Evolutionary conservation across 2,329 filamentous ascomycete species (phyloP), one percentile per base, ranked within the genome.

Genomic region (Botrytis fragariae): DNA sequence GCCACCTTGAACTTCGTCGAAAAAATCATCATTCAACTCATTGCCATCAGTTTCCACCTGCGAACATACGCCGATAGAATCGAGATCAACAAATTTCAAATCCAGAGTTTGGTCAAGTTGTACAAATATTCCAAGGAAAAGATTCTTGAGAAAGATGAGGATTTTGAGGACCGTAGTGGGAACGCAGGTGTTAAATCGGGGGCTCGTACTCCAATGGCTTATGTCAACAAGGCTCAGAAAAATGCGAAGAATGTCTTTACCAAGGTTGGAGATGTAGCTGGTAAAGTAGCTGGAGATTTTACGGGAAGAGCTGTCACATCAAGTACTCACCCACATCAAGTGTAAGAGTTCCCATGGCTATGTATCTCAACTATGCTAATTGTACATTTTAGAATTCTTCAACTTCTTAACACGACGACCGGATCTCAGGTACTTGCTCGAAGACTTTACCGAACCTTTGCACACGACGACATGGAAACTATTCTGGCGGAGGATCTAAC

Each of bases 11-110:
- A 98, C 82, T 92, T 96, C 74, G 86, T 92, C 70, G 95, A 98
- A 82, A 98, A 98, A 85, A 92, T 98, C 74, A 88, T 97, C 77
- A 97, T 98, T 72, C 95, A 98, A 80, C 91, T 97, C 83, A 97
- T 98, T 77, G 95, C 95, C 45, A 95, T 95, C 73, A 94, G 92
- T 75, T 98, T 98, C 83, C 95, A 98, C 81, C 86, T 93, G 73
- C 89, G 95, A 62, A 98, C 95, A 0, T 98, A 98, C 79, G 91
- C 93, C 37, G 93, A 95, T 78, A 87, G 95, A 25, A 98, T 98
- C 78, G 93, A 96, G 75, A 87, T 95, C 82, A 97, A 97, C 85
- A 97, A 97, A 81, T 94, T 95, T 76, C 93, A 97, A 79, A 94
- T 97, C 73, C 89, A 87, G 18, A 89, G 87, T 77, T 81, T 92